phyloP scores from a whole-genome alignment of 257 asterid species.

The Perilla frutescens region DNA sequence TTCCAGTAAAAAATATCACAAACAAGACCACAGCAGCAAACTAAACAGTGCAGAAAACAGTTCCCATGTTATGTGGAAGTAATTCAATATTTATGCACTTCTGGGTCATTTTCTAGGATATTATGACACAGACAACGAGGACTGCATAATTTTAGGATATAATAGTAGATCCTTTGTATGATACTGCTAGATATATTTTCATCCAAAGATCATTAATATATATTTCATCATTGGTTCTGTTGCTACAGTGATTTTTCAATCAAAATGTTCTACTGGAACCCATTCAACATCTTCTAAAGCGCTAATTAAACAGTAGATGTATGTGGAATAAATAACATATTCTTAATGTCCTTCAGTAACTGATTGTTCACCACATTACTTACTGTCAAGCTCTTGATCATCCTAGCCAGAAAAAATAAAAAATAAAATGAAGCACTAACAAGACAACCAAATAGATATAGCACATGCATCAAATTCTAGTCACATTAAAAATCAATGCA shows the following conservation, averaged over 20 bases:
- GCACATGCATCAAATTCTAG: conserved; percentile 22
- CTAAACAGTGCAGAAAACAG: too few relatives aligned
- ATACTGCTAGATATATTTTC: neutral
- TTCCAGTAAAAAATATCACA: too few relatives aligned
- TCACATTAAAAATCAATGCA: conserved; percentile 28
- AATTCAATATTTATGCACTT: too few relatives aligned
- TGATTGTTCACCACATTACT: neutral
- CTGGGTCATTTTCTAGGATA: too few relatives aligned
- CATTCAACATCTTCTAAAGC: conserved; percentile 6
- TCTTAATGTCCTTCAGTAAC: conserved; percentile 1
- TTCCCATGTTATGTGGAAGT: too few relatives aligned
- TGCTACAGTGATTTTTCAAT: neutral
- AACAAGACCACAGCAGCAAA: too few relatives aligned
- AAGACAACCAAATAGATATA: conserved; percentile 23
- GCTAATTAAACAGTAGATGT: neutral
- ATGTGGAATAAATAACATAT: neutral
- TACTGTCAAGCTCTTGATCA: conserved; percentile 21
- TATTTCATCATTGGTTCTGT: neutral
- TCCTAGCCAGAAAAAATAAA: conserved; percentile 10
- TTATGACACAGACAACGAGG: too few relatives aligned
- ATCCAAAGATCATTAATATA: neutral
- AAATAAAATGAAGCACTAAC: conserved; percentile 14
- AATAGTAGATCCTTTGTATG: neutral
- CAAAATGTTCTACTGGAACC: neutral
- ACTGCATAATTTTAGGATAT: neutral